These are phyloP conservation scores for Quercus glauca DNA, from an alignment of 306 rosid genomes.

Conservation along the genomic window DNA sequence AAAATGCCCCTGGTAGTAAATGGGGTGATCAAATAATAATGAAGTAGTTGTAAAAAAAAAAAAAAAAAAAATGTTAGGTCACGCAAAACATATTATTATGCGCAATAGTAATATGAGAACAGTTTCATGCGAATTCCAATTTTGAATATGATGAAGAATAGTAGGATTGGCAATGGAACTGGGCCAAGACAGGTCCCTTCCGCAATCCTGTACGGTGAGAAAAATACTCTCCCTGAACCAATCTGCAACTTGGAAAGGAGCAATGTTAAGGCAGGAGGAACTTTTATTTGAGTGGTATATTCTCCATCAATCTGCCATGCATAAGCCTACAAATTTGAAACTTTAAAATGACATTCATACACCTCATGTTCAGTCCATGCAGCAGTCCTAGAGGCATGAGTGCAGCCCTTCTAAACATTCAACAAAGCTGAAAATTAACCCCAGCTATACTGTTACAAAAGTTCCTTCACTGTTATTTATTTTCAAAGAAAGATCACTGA, in stretches of 20 bases:
- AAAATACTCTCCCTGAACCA: not conserved
- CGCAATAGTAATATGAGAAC: not conserved
- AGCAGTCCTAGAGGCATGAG: not conserved
- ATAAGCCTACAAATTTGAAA: not conserved
- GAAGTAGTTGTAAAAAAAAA: no score
- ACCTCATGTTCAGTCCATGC: not conserved
- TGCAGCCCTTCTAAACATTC: not conserved
- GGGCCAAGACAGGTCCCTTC: not conserved
- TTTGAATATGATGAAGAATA: not conserved
- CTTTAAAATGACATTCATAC: not conserved
- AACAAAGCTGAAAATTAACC: not conserved
- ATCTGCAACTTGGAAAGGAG: not conserved
- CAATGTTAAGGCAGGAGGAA: not conserved
- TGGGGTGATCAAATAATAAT: slow-evolving; percentile 17
- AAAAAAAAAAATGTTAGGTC: not conserved
- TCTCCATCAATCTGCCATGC: not conserved
- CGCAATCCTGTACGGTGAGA: not conserved
- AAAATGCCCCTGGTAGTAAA: slow-evolving; percentile 72
- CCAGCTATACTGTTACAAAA: not conserved
- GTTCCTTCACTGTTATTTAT: not conserved
- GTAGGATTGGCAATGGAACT: not conserved
- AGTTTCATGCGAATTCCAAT: not conserved
- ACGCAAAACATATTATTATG: slow-evolving; percentile 9
- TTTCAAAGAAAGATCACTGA: not conserved
- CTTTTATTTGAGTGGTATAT: not conserved